These are phyloP conservation scores for Ceratocystis cacaofunesta DNA, from an alignment of 2,329 filamentous ascomycete species.

Conservation along the genomic window DNA sequence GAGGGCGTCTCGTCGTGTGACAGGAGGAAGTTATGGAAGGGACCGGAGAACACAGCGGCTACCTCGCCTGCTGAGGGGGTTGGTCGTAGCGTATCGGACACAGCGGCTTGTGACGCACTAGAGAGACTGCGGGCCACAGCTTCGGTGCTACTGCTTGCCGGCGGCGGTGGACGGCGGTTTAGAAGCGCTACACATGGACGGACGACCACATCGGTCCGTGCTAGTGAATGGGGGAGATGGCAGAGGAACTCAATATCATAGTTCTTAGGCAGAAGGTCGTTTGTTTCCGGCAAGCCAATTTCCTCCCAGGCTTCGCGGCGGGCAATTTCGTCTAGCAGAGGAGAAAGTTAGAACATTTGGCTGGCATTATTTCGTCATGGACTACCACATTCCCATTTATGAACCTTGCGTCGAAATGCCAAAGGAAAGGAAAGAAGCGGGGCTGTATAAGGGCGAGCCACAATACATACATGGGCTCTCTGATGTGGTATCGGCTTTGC, in stretches of 20 bases:
- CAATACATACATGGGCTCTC: slow-evolving; percentile 43
- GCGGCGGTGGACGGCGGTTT: slow-evolving; percentile 35
- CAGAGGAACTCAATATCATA: slow-evolving; percentile 82
- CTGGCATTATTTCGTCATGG: neutral
- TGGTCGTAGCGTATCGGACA: slow-evolving; percentile 52
- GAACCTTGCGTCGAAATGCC: neutral
- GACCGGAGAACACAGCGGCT: slow-evolving; percentile 81
- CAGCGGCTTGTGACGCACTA: slow-evolving; percentile 2
- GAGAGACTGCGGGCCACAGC: slow-evolving; percentile 6
- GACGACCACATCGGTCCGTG: slow-evolving; percentile 58
- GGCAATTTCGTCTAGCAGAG: slow-evolving; percentile 57
- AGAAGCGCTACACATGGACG: slow-evolving; percentile 67
- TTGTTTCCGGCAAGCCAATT: slow-evolving; percentile 68
- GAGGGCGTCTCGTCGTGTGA: slow-evolving; percentile 32
- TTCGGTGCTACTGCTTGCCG: slow-evolving; percentile 24
- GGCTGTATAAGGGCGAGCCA: no score
- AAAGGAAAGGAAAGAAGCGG: neutral
- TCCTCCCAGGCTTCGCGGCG: slow-evolving; percentile 85
- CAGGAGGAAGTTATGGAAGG: slow-evolving; percentile 69
- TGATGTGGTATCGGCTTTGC: slow-evolving; percentile 45
- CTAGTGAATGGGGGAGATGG: slow-evolving; percentile 61
- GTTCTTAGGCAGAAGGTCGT: slow-evolving; percentile 53
- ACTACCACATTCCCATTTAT: no score
- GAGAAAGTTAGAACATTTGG: neutral
- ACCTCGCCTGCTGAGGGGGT: slow-evolving; percentile 79